phyloP scores from a whole-genome alignment of 2,329 filamentous ascomycete species.

The Sporothrix humicola region DNA sequence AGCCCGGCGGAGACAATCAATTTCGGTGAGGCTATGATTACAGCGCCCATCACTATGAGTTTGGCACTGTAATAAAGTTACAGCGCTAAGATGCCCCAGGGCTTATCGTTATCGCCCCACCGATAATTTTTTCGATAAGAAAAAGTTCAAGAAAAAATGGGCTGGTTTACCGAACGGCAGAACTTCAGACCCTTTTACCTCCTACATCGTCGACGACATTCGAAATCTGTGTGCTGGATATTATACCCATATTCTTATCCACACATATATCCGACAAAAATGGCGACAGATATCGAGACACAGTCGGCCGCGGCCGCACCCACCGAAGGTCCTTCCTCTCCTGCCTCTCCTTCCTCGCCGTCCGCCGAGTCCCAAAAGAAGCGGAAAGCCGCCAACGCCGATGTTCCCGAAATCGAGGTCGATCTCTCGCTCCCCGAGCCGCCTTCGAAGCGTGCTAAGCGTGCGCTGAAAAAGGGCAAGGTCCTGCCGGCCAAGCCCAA shows the following conservation, averaged over 20 bases:
- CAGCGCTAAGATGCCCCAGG: background rate
- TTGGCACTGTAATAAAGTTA: too few relatives aligned
- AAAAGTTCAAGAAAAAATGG: conserved; percentile 28
- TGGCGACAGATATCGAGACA: conserved; percentile 26
- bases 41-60: background rate
- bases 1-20: background rate
- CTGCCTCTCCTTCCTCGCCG: conserved; percentile 42
- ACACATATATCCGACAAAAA: background rate
- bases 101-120: conserved; percentile 31
- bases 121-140: conserved; percentile 8
- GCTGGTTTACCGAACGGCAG: background rate
- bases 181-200: background rate
- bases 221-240: background rate
- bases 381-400: conserved; percentile 62
- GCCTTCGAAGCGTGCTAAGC: conserved; percentile 90
- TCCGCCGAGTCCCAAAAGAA: conserved; percentile 68
- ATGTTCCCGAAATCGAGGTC: conserved; percentile 78
- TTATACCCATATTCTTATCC: background rate
- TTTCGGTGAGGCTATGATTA: background rate
- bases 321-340: background rate
- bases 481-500: conserved; percentile 52
- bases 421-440: conserved; percentile 89
- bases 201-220: background rate
- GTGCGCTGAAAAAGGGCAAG: conserved; percentile 86
- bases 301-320: background rate